Base-by-base conservation (phyloP, 2,329 filamentous ascomycete species). In the Nigrograna mackinnonii region DNA sequence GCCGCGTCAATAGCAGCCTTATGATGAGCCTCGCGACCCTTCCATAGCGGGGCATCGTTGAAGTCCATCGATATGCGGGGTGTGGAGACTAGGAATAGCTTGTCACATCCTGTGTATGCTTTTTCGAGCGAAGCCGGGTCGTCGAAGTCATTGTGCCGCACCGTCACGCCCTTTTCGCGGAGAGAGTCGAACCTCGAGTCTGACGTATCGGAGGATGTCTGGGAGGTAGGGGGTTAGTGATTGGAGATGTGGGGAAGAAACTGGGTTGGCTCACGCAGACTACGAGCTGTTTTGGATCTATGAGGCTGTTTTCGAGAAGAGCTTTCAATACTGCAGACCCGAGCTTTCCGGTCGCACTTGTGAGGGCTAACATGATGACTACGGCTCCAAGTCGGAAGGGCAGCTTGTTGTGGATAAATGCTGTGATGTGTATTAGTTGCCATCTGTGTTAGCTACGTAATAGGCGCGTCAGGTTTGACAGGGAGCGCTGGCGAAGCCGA, bases 11-110 rank as follows among this genome's bases (percentile, higher is more conserved):
- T 66, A 11, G 68, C 72, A 3, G 60, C 61, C 37, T 68, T 67
- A 41, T 76, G 73, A 46, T 75, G 70, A 6, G 61, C 66, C 43
- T 76, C 73, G 14, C 73, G 62, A 9, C 73, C 73, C 16, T 65
- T 35, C 46, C 70, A 70, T 1, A 64, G 58, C 0, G 70, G 65
- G 1, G 72, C 71, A 28, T 72, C 53, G 43, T 68, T 55, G 57
- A 70, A 76, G 55, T 76, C 73, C 52, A 73, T 68, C 4, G 62
- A 57, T 26, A 74, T 69, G n/a, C 66, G 59, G 0, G 73, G 67
- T 0, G 69, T 68, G 1, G 72, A 76, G 20, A 75, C 71, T 16
- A 76, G 63, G 54, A 75, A 73, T n/a, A 76, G 57, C 14, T 62
- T 62, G n/a, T 58, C 53, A 52, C 66, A 69, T 37, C 64, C 70